A percentile compares a stretch with the other conserved stretches of the same genome.
Evolutionary conservation across 768 basidiomycete species (phyloP).

Genomic region (Podaxis rugospora): DNA sequence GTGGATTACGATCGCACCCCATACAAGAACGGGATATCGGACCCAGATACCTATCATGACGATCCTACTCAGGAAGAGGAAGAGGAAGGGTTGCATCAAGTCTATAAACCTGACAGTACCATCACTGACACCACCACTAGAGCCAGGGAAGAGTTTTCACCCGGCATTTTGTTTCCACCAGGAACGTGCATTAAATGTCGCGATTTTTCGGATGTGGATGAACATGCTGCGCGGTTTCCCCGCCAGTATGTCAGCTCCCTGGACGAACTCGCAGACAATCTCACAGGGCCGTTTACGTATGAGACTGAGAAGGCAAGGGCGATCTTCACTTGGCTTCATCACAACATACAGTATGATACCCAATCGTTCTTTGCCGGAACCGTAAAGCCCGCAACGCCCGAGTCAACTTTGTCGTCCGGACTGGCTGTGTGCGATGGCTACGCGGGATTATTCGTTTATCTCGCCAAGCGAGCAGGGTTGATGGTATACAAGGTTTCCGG

Average conservation of each 20-base stretch:
- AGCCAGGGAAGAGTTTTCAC: neutral
- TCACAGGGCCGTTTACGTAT: slow-evolving; percentile 35
- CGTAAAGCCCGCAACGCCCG: slow-evolving; percentile 29
- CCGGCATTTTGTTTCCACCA: slow-evolving; percentile 3
- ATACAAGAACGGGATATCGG: neutral
- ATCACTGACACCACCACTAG: slow-evolving; percentile 20
- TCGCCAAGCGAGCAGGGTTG: slow-evolving; percentile 35
- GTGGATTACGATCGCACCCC: neutral
- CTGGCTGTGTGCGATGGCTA: slow-evolving; percentile 49
- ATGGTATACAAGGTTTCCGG: slow-evolving; percentile 37
- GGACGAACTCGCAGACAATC: slow-evolving; percentile 33
- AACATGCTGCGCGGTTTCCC: slow-evolving; percentile 39
- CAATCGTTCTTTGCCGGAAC: slow-evolving; percentile 40
- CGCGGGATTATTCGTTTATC: slow-evolving; percentile 36
- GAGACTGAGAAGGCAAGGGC: slow-evolving; percentile 43
- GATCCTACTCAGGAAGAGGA: neutral
- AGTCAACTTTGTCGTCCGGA: slow-evolving; percentile 35
- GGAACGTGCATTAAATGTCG: slow-evolving; percentile 38
- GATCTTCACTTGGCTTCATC: slow-evolving; percentile 43
- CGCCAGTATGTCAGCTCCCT: slow-evolving; percentile 34
- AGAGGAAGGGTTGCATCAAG: neutral
- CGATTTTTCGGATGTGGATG: slow-evolving; percentile 38
- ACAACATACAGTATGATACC: slow-evolving; percentile 42
- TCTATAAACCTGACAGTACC: slow-evolving; percentile 7
- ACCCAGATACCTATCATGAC: neutral